Evolutionary conservation across 129 eudicot species (phyloP).

Genomic region (Lactuca sativa): DNA sequence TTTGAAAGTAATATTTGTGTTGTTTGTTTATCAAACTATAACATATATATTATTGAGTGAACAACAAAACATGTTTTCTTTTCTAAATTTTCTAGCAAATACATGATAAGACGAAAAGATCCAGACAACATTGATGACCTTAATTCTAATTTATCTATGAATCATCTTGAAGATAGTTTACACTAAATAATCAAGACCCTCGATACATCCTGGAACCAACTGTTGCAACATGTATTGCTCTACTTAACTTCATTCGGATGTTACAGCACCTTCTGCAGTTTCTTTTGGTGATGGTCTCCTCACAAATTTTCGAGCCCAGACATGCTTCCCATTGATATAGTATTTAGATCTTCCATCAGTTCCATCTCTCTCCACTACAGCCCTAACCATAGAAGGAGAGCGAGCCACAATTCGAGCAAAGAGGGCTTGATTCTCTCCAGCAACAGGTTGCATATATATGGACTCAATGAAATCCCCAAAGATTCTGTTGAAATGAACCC

Average conservation of each 20-base stretch:
- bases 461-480: slow-evolving; percentile 54
- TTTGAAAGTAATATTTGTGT: background rate
- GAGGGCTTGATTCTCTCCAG: slow-evolving; percentile 28
- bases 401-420: slow-evolving; percentile 46
- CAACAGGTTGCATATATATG: slow-evolving; percentile 43
- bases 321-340: slow-evolving; percentile 51
- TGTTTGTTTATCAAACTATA: background rate
- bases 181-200: background rate
- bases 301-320: slow-evolving; percentile 50
- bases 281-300: slow-evolving; percentile 11
- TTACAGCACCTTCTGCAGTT: background rate
- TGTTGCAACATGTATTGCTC: background rate
- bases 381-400: slow-evolving; percentile 11
- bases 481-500: slow-evolving; percentile 11
- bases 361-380: slow-evolving; percentile 27
- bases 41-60: background rate
- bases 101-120: background rate
- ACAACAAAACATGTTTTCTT: background rate
- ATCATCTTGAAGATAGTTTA: background rate
- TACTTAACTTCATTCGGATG: background rate
- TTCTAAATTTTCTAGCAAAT: background rate
- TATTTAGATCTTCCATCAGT: slow-evolving; percentile 39
- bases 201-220: background rate
- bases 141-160: background rate
- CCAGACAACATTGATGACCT: background rate